Percentiles rank a stretch among this genome's conserved stretches.
Evolutionary conservation across 441 rosid species (phyloP).

Genomic region (Populus tomentosa): DNA sequence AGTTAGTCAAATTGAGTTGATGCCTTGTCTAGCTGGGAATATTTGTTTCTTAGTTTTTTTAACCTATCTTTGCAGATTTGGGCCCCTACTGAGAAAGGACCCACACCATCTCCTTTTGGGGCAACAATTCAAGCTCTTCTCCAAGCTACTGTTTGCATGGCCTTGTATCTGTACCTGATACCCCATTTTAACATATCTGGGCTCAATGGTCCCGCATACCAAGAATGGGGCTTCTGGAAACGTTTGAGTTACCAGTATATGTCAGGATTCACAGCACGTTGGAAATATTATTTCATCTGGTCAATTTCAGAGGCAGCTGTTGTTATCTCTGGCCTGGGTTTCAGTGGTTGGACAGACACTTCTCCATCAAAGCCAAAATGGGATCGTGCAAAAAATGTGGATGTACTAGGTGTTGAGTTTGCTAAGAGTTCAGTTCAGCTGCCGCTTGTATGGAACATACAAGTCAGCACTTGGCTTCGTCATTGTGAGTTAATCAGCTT

Average conservation of each 20-base stretch:
- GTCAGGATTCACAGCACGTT: slow-evolving; percentile 80
- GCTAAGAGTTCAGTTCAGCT: slow-evolving; percentile 78
- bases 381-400: slow-evolving; percentile 89
- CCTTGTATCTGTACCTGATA: slow-evolving; percentile 57
- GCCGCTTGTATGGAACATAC: slow-evolving; percentile 95
- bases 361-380: slow-evolving; percentile 72
- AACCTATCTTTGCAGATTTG: slow-evolving; percentile 55
- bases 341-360: slow-evolving; percentile 87
- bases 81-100: slow-evolving; percentile 42
- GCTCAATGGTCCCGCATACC: slow-evolving; percentile 68
- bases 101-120: slow-evolving; percentile 51
- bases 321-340: slow-evolving; percentile 90
- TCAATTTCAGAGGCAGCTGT: slow-evolving; percentile 90
- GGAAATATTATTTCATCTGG: slow-evolving; percentile 99
- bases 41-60: slow-evolving; percentile 8
- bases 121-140: slow-evolving; percentile 63
- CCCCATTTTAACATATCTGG: slow-evolving; percentile 61
- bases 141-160: slow-evolving; percentile 90
- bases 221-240: slow-evolving; percentile 88
- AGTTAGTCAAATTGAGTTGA: not conserved
- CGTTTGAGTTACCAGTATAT: slow-evolving; percentile 79
- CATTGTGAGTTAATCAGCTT: slow-evolving; percentile 63
- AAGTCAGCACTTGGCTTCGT: slow-evolving; percentile 99
- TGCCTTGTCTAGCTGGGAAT: slow-evolving; percentile 7
- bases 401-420: slow-evolving; percentile 77